A percentile compares a stretch with the other conserved stretches of the same genome.
phyloP scores from a whole-genome alignment of 2,329 filamentous ascomycete species.

The Cladophialophora carrionii region DNA sequence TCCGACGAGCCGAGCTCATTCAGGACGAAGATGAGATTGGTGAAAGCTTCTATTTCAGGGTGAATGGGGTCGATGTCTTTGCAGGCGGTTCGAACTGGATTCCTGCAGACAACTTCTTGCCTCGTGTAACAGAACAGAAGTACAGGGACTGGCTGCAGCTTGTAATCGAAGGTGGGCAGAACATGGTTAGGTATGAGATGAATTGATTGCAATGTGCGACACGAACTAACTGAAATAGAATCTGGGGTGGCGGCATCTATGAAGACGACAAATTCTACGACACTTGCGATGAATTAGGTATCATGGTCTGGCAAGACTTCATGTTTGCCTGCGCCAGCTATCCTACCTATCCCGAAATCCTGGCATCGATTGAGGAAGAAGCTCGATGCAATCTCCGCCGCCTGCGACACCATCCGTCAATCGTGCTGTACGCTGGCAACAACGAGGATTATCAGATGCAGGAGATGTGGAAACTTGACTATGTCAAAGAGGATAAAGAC shows the following conservation, averaged over 20 bases:
- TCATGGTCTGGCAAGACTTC: constrained; percentile 88
- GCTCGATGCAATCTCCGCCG: constrained; percentile 66
- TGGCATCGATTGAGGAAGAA: constrained; percentile 67
- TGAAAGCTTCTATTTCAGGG: constrained; percentile 65
- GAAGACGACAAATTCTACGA: constrained; percentile 75
- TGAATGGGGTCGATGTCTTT: constrained; percentile 70
- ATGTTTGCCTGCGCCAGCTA: constrained; percentile 81
- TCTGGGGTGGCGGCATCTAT: constrained; percentile 78
- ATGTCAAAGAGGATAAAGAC: constrained; percentile 65
- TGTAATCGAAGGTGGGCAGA: constrained; percentile 63
- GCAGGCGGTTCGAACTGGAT: constrained; percentile 70
- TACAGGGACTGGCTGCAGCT: constrained; percentile 64
- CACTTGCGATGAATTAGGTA: constrained; percentile 73
- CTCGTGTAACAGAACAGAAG: constrained; percentile 55
- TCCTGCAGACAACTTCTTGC: constrained; percentile 64
- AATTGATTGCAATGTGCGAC: background rate
- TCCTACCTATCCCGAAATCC: constrained; percentile 65
- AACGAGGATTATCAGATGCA: constrained; percentile 65
- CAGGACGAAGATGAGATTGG: constrained; percentile 55
- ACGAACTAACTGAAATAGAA: constrained; percentile 40
- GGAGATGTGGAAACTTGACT: constrained; percentile 9
- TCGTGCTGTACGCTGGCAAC: constrained; percentile 88
- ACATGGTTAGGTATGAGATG: constrained; percentile 54
- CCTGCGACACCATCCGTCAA: constrained; percentile 81
- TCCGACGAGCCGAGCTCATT: constrained; percentile 55